Evolutionary conservation across 208 protist species (phyloP).

Genomic region (Crithidia brevicula): DNA sequence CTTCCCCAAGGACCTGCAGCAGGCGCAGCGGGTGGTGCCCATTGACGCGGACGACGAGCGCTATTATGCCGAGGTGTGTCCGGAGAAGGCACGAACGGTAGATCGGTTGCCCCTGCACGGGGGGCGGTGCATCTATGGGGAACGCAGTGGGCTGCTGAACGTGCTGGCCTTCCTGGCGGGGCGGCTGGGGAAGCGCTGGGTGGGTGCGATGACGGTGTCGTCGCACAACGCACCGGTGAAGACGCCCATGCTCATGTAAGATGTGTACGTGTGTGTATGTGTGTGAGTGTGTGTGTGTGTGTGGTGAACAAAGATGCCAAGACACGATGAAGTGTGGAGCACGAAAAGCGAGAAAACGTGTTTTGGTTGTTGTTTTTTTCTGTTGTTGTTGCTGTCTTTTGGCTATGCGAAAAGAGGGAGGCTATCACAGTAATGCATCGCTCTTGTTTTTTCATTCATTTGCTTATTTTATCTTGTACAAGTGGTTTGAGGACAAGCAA

Average conservation of each 20-base stretch:
- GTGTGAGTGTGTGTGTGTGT: too few species aligned
- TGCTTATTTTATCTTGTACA: too few species aligned
- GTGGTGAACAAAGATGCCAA: too few species aligned
- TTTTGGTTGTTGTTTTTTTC: background rate
- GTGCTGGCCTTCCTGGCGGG: conserved; percentile 43
- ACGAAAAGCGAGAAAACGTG: background rate
- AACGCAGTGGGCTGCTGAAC: conserved; percentile 49
- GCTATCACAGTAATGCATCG: too few species aligned
- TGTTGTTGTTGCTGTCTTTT: background rate
- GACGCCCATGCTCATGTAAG: conserved; percentile 35
- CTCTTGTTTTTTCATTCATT: too few species aligned
- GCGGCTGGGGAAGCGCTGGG: conserved; percentile 37
- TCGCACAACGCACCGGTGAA: conserved; percentile 53
- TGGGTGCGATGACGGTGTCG: conserved; percentile 64
- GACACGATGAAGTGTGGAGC: background rate
- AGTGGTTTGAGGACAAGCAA: too few species aligned
- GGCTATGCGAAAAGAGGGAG: background rate
- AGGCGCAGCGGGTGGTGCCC: conserved; percentile 26
- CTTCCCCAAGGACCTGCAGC: conserved; percentile 42
- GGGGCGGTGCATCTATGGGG: conserved; percentile 54
- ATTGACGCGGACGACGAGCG: conserved; percentile 41
- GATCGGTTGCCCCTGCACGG: conserved; percentile 9
- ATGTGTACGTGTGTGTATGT: too few species aligned
- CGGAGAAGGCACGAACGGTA: conserved; percentile 28
- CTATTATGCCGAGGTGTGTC: conserved; percentile 43